Percentiles rank a stretch among this genome's conserved stretches.
phyloP scores from a whole-genome alignment of 352 stramenopile genomes.

The Aphanomyces euteiches region DNA sequence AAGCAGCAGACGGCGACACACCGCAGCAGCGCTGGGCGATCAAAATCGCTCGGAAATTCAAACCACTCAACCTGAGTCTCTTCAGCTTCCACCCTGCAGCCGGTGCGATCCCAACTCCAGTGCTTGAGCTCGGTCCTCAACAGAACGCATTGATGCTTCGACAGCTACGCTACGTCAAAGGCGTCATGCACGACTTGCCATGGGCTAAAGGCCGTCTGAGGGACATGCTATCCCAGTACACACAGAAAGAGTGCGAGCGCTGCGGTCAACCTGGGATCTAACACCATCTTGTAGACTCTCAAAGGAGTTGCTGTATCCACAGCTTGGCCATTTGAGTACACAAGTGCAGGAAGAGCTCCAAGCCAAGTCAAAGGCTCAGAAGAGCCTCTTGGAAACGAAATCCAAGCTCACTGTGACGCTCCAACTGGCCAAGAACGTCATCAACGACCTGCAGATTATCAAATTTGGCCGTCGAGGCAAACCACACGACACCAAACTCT shows the following conservation, averaged over 20 bases:
- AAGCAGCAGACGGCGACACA: not conserved
- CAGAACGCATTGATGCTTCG: constrained; percentile 78
- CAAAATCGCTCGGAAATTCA: constrained; percentile 29
- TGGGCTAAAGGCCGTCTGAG: constrained; percentile 74
- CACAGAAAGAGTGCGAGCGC: constrained; percentile 44
- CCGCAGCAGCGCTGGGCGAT: constrained; percentile 5
- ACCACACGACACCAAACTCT: constrained; percentile 63
- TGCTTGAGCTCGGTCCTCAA: constrained; percentile 58
- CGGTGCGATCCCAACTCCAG: constrained; percentile 13
- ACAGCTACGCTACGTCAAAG: constrained; percentile 78
- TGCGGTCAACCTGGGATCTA: not conserved
- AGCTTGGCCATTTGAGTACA: constrained; percentile 62
- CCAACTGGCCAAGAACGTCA: constrained; percentile 51
- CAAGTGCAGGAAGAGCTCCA: constrained; percentile 63
- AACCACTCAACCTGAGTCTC: constrained; percentile 24
- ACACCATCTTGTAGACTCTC: constrained; percentile 33
- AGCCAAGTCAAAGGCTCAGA: constrained; percentile 44
- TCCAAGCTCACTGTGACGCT: constrained; percentile 65
- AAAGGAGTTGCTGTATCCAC: constrained; percentile 74
- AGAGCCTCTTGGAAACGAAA: constrained; percentile 36
- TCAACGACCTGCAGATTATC: constrained; percentile 63
- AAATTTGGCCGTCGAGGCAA: constrained; percentile 72
- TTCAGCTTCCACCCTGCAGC: constrained; percentile 26
- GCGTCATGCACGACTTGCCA: constrained; percentile 76
- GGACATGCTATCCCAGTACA: constrained; percentile 62